phyloP scores from a whole-genome alignment of 2,329 filamentous ascomycete species.

The Fonsecaea erecta region DNA sequence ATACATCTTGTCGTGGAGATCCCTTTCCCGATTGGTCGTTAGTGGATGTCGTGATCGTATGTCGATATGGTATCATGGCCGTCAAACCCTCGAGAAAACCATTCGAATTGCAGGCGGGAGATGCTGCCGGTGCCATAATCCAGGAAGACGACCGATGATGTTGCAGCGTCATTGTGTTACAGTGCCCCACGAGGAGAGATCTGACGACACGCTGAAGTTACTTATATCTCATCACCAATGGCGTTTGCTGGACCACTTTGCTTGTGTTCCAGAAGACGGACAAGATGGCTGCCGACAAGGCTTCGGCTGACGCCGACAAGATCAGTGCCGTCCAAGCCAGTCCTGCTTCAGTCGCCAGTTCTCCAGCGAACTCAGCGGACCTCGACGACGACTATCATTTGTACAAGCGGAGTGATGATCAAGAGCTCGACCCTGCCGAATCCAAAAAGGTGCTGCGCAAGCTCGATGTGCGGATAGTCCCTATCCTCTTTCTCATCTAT shows the following conservation, averaged over 20 bases:
- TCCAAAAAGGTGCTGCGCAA: slow-evolving; percentile 32
- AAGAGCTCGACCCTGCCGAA: slow-evolving; percentile 35
- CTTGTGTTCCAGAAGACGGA: neutral
- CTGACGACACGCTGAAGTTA: neutral
- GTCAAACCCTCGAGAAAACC: neutral
- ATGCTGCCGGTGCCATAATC: neutral
- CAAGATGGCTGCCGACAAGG: slow-evolving; percentile 24
- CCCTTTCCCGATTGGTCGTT: slow-evolving; percentile 21
- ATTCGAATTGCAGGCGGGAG: neutral
- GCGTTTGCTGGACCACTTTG: neutral
- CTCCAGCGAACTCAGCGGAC: slow-evolving; percentile 29
- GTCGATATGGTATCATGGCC: slow-evolving; percentile 23
- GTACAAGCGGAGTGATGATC: slow-evolving; percentile 41
- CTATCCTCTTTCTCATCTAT: slow-evolving; percentile 34
- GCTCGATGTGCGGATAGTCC: slow-evolving; percentile 32
- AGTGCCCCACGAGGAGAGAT: neutral
- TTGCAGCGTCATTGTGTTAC: neutral
- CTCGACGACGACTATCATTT: slow-evolving; percentile 47
- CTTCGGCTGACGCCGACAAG: slow-evolving; percentile 21
- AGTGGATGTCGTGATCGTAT: slow-evolving; percentile 31
- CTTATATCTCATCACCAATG: slow-evolving; percentile 1
- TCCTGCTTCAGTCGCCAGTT: slow-evolving; percentile 18
- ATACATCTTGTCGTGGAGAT: slow-evolving; percentile 2
- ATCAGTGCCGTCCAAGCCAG: slow-evolving; percentile 20
- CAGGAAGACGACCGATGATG: slow-evolving; percentile 3